Evolutionary conservation across 768 basidiomycete species (phyloP).

Genomic region (Rhodotorula paludigena): DNA sequence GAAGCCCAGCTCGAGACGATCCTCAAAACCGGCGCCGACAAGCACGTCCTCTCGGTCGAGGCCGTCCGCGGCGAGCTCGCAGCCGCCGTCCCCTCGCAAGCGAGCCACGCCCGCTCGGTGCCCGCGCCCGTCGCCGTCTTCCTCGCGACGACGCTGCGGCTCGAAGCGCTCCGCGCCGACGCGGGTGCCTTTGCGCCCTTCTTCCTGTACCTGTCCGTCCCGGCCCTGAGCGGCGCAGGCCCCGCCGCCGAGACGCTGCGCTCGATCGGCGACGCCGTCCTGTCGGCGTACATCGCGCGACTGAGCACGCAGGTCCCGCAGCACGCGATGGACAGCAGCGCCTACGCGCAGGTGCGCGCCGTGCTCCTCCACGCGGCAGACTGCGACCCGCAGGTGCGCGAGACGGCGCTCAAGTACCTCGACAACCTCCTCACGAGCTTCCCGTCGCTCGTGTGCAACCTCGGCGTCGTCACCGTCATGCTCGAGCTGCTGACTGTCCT

Average conservation of each 20-base stretch:
- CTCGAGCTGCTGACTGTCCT: constrained; percentile 86
- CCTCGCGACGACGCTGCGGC: constrained; percentile 74
- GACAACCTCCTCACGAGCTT: constrained; percentile 81
- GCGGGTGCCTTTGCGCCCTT: constrained; percentile 74
- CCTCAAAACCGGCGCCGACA: constrained; percentile 66
- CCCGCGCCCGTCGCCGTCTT: constrained; percentile 80
- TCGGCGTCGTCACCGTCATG: constrained; percentile 76
- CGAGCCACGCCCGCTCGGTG: constrained; percentile 66
- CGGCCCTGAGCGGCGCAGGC: constrained; percentile 56
- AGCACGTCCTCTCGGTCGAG: constrained; percentile 55
- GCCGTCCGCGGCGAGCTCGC: constrained; percentile 64
- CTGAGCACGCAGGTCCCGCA: background rate
- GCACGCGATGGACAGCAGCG: constrained; percentile 51
- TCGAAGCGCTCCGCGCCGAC: constrained; percentile 79
- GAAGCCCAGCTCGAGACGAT: constrained; percentile 91
- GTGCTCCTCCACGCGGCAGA: constrained; percentile 76
- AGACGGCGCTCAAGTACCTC: constrained; percentile 75
- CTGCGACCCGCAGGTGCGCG: constrained; percentile 71
- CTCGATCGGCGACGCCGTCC: constrained; percentile 2
- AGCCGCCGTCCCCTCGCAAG: constrained; percentile 61
- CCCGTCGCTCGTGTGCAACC: constrained; percentile 89
- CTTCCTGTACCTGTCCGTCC: constrained; percentile 80
- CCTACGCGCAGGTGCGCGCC: constrained; percentile 68
- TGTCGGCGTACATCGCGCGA: background rate
- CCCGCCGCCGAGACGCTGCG: constrained; percentile 55